Evolutionary conservation across 2,329 filamentous ascomycete genomes (phyloP), one percentile per base, ranked within the genome.

Genomic region (Penicillium hordei): DNA sequence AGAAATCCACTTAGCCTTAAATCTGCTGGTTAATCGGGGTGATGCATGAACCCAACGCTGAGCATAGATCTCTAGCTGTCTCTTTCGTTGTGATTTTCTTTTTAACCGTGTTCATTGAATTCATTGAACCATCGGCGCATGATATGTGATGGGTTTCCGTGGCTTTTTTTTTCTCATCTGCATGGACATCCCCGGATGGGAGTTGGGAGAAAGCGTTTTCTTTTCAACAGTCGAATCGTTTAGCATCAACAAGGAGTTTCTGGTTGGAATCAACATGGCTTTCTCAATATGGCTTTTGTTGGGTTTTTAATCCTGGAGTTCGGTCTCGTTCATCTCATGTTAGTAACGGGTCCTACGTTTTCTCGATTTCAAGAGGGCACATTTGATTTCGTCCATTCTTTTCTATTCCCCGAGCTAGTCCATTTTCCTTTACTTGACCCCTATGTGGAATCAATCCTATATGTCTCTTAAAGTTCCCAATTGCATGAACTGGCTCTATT

Each of bases 161-260:
- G 23, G 13, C 38, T 40, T 43, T 51, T 45, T 34, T 40, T 44
- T 49, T 45, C 23, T 38, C 46, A 29, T 44, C 43, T 57, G 60
- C 58, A 55, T 56, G 27, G 34, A 45, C 36, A 48, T 52, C 38
- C 44, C 43, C 27, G 34, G 31, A 48, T 33, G 38, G 33, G 54
- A 54, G 23, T 49, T 27, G 19, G 23, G 33, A 42, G 40, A 53
- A 33, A 40, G 48, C 29, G 53, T 49, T 44, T 49, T 49, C 21
- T 15, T 38, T 17, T 45, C 40, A n/a, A 21, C 34, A n/a, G 29
- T 57, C 21, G 13, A 36, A 21, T 48, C 25, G 29, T 43, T 43
- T 38, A 44, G 63, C 63, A 65, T 65, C 51, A 62, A 17, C 42
- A 45, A 42, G 63, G 61, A 56, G 60, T 65, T 65, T 52, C 23